phyloP scores from a whole-genome alignment of 164 flowering plant species.

The Tetrastigma voinierianum region DNA sequence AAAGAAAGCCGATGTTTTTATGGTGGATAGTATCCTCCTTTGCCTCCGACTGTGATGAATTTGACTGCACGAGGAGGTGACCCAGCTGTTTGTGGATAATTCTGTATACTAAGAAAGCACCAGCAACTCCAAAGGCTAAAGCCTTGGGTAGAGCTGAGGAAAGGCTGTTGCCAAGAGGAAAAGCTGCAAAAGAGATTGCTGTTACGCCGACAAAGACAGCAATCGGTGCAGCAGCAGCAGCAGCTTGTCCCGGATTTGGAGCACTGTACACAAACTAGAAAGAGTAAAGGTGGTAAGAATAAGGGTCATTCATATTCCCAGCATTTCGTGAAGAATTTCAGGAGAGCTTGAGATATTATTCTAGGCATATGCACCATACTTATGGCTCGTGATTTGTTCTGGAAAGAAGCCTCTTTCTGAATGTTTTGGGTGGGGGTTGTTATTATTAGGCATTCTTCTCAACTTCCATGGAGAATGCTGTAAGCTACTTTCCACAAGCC shows the following conservation, averaged over 20 bases:
- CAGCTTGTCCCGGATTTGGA: conserved; percentile 93
- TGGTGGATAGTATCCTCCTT: conserved; percentile 21
- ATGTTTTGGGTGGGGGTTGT: background rate
- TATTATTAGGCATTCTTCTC: too few relatives aligned
- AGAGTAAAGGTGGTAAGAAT: conserved; percentile 23
- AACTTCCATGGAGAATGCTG: background rate
- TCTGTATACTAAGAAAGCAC: conserved; percentile 64
- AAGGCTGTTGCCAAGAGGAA: conserved; percentile 76
- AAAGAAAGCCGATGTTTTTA: conserved; percentile 64
- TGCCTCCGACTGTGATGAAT: conserved; percentile 29
- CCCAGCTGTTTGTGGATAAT: conserved; percentile 81
- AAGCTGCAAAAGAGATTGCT: conserved; percentile 75
- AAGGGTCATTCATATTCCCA: background rate
- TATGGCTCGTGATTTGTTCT: background rate
- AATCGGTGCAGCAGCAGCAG: conserved; percentile 94
- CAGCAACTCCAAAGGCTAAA: conserved; percentile 64
- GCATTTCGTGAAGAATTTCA: background rate
- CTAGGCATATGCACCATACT: background rate
- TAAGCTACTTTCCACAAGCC: background rate
- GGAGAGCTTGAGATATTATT: too few relatives aligned
- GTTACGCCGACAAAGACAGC: conserved; percentile 87
- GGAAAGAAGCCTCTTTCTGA: background rate
- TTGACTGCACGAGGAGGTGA: conserved; percentile 60
- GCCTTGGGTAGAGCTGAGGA: conserved; percentile 71
- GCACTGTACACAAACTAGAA: conserved; percentile 97